These are phyloP conservation scores for Fraxinus floribunda DNA, from an alignment of 305 asterid genomes.

Conservation along the genomic window DNA sequence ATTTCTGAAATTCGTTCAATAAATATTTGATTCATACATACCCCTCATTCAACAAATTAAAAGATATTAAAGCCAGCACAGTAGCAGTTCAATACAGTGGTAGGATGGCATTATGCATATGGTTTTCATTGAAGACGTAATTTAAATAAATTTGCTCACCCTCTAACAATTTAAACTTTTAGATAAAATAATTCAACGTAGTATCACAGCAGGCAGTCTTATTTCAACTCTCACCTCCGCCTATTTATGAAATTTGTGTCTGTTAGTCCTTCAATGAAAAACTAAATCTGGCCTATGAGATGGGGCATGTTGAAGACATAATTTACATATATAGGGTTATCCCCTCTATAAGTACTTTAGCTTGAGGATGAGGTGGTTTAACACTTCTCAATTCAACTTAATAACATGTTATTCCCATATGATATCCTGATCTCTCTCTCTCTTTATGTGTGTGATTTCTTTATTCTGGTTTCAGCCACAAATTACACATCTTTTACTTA, in stretches of 20 bases:
- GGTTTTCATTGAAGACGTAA: neutral
- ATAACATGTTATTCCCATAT: neutral
- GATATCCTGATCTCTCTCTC: no score
- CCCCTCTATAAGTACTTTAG: neutral
- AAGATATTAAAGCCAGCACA: neutral
- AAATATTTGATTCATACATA: neutral
- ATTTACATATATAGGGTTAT: neutral
- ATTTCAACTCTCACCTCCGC: neutral
- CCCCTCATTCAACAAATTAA: neutral
- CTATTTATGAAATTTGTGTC: neutral
- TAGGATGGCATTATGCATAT: neutral
- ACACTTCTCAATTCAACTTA: neutral
- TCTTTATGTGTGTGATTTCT: neutral
- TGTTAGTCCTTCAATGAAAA: neutral
- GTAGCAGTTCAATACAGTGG: neutral
- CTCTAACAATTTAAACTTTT: neutral
- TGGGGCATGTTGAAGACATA: neutral
- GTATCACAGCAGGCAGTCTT: neutral
- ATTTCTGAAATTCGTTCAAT: conserved; percentile 3
- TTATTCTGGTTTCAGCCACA: neutral
- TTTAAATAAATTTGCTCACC: no score
- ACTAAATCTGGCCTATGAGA: neutral
- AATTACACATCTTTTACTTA: neutral
- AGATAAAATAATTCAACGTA: neutral
- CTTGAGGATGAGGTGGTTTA: neutral